Evolutionary conservation across 2,329 filamentous ascomycete genomes (phyloP), one percentile per base, ranked within the genome.

Genomic region (Aspergillus texensis): DNA sequence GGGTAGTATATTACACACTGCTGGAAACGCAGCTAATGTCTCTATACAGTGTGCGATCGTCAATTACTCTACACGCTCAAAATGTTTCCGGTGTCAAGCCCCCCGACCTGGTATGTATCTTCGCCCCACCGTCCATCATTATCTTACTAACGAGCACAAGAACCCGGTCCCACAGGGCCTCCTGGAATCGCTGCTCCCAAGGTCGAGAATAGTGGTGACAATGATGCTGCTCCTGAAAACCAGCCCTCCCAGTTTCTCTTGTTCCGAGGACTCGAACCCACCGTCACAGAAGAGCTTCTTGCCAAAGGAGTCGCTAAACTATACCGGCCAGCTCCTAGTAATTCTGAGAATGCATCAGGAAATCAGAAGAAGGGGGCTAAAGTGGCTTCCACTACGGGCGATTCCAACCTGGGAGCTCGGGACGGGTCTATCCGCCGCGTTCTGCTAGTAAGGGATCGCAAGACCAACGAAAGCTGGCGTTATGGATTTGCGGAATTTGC

Each of bases 401-500:
- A 86, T 43, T 82, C 85, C 24, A 89, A 89, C 14, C 82, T 89
- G 1, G 92, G 92, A 45, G 92, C 92, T 4, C 86, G 85, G 62
- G 88, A 89, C 36, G 88, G 89, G 24, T 92, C 91, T n/a, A 80
- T 96, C 10, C 87, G 90, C 65, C 88, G 92, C 58, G 88, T 95
- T 1, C 86, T 95, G 65, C 80, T 96, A 30, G 89, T 95, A 71
- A 87, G 92, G 61, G 91, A 94, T 72, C 85, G 88, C 52, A 84
- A 83, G 64, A 90, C 84, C 4, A 86, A 92, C 60, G 89, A 91
- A 64, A 92, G 89, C 58, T 91, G 91, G 84, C 87, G 89, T 68
- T 96, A 92, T 70, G 92, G 92, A 0, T 96, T 96, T 77, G 92
- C 89, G 1, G 92, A 96, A 75, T 96, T 94, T 74, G 89, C 87